Evolutionary conservation across 2,329 filamentous ascomycete genomes (phyloP), one percentile per base, ranked within the genome.

Genomic region (Fragosphaeria purpurea): DNA sequence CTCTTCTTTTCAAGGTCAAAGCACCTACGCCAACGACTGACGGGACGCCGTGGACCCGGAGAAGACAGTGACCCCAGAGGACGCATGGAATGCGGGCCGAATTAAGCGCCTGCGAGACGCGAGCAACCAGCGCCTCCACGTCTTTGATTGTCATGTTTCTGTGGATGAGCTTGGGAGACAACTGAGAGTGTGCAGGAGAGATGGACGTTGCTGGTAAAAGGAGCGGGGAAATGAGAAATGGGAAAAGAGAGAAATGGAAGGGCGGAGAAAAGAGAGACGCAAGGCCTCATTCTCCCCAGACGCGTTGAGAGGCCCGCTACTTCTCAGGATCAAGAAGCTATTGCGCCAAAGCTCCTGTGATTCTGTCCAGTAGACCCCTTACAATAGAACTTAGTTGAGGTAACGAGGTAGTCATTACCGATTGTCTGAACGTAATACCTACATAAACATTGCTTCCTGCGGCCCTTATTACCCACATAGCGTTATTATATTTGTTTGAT

Each of bases 1-100:
- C 41, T 37, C 11, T 41, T 7, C 33, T 22, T 22, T 22, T 22
- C 22, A 22, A 22, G 22, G 22, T 22, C 22, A 22, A 22, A 22
- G 22, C 22, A 44, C 49, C 7, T 38, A 51, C 49, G n/a, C 44
- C 49, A 13, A 51, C 12, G 40, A 51, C 40, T 4, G 49, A 40
- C 12, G 49, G 49, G 7, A 51, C 44, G 32, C 49, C 49, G 39
- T 51, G 40, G 5, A 51, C 49, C 34, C 40, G 40, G 33, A 51
- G 40, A 8, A 51, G 49, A 8, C 35, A 47, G 43, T 51, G 49
- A 13, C 49, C 49, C 49, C 49, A 51, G 31, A 51, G 49, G 33
- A 47, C 49, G 43, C 49, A 51, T 12, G 49, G 49, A 12, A 47
- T 51, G 1, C 7, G 6, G 13, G 44, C 33, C 7, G 44, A 30